Conservation (phyloP, 139 green algal species). For the Pleodorina starrii region DNA sequence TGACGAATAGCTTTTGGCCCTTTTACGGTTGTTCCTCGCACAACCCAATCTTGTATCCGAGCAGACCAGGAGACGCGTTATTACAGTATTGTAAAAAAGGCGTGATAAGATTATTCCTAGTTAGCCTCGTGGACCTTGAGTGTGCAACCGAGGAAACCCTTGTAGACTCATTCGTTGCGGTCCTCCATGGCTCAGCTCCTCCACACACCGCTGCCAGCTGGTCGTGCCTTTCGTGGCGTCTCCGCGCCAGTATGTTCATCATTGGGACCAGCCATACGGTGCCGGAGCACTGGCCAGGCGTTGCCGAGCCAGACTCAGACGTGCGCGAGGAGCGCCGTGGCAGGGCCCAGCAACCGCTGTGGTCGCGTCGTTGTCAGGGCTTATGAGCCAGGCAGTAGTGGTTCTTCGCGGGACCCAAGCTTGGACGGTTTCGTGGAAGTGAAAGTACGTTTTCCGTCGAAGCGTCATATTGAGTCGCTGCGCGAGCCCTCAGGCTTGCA, state of each 20-base stretch:
- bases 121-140: not conserved
- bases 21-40: not conserved
- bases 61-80: no score
- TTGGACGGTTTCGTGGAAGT: conserved; percentile 45
- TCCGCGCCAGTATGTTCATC: not conserved
- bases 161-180: not conserved
- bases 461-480: no score
- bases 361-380: not conserved
- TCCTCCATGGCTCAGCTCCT: conserved; percentile 2
- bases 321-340: not conserved
- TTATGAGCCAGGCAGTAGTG: conserved; percentile 27
- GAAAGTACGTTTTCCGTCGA: conserved; percentile 35
- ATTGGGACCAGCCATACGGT: not conserved
- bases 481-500: no score
- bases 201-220: not conserved
- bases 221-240: conserved; percentile 6
- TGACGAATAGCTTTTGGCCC: not conserved
- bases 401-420: conserved; percentile 27
- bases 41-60: no score
- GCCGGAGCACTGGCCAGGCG: not conserved
- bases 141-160: conserved; percentile 11
- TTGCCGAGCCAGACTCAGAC: not conserved
- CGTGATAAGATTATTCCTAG: no score
- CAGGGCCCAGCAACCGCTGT: conserved; percentile 3
- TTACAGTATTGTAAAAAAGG: no score